These are phyloP conservation scores for Pisolithus sp. DNA, from an alignment of 768 basidiomycete genomes.

Conservation along the genomic window DNA sequence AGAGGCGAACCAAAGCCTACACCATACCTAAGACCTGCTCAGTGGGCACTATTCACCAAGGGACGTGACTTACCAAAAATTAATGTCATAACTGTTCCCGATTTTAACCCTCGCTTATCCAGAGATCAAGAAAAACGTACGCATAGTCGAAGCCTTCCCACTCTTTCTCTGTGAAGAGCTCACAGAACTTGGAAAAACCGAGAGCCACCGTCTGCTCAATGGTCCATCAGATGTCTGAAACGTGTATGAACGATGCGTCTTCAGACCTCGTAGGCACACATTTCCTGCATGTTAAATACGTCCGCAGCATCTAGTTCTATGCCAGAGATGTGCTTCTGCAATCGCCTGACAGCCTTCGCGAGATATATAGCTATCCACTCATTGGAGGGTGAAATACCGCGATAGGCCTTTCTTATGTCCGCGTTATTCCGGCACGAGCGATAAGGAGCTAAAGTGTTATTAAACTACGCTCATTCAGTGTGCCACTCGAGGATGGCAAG, in stretches of 20 bases:
- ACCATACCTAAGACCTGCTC: slow-evolving; percentile 36
- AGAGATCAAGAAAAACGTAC: slow-evolving; percentile 31
- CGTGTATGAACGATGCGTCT: background rate
- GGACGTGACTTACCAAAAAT: slow-evolving; percentile 4
- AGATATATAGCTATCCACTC: slow-evolving; percentile 71
- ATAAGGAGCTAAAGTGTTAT: slow-evolving; percentile 41
- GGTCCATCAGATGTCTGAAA: background rate
- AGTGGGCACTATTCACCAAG: background rate
- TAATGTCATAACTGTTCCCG: background rate
- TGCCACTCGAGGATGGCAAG: slow-evolving; percentile 9
- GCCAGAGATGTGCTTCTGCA: slow-evolving; percentile 51
- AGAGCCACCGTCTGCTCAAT: slow-evolving; percentile 66
- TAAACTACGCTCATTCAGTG: slow-evolving; percentile 28
- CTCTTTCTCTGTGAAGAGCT: slow-evolving; percentile 78
- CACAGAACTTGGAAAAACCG: slow-evolving; percentile 83
- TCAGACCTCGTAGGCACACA: slow-evolving; percentile 72
- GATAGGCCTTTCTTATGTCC: slow-evolving; percentile 37
- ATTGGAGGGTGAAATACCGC: slow-evolving; percentile 44
- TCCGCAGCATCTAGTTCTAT: slow-evolving; percentile 56
- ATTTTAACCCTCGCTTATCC: background rate
- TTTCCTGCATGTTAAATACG: slow-evolving; percentile 65
- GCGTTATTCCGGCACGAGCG: slow-evolving; percentile 53
- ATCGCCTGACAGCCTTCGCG: slow-evolving; percentile 48
- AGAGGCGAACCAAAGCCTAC: slow-evolving; percentile 74
- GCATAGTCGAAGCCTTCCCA: slow-evolving; percentile 88